phyloP scores from a whole-genome alignment of 2,329 filamentous ascomycete genomes.

The Colletotrichum sp. region DNA sequence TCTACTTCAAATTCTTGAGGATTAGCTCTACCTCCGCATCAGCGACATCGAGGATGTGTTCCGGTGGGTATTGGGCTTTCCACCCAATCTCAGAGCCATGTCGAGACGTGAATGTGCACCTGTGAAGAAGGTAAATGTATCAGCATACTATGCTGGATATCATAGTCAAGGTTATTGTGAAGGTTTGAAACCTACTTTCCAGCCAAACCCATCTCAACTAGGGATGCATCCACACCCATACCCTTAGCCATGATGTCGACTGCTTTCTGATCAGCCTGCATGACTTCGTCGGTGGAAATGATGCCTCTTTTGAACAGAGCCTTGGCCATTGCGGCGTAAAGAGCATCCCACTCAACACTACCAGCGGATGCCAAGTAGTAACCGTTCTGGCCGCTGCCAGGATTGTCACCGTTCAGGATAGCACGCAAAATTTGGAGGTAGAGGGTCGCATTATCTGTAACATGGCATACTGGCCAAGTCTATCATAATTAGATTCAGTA shows the following conservation, averaged over 20 bases:
- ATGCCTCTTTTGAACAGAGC: constrained; percentile 43
- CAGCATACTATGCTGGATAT: not conserved
- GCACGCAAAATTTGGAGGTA: constrained; percentile 50
- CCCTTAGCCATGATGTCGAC: constrained; percentile 45
- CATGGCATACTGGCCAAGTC: constrained; percentile 59
- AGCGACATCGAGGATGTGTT: constrained; percentile 51
- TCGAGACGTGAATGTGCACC: constrained; percentile 38
- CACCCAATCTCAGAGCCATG: constrained; percentile 49
- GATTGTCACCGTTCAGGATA: constrained; percentile 44
- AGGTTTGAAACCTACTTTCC: constrained; percentile 39
- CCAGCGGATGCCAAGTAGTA: constrained; percentile 58
- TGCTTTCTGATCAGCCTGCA: constrained; percentile 36
- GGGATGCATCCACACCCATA: constrained; percentile 33
- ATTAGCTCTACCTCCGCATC: constrained; percentile 51
- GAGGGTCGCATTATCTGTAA: constrained; percentile 50
- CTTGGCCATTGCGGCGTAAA: constrained; percentile 51
- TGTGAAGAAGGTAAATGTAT: not conserved
- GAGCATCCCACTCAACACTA: constrained; percentile 52
- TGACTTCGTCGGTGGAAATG: constrained; percentile 41
- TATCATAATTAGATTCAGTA: constrained; percentile 14
- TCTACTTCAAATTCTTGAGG: not conserved
- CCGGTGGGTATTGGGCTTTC: constrained; percentile 43
- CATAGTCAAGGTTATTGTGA: not conserved
- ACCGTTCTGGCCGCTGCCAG: constrained; percentile 46
- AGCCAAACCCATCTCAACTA: constrained; percentile 37